Conservation (phyloP, 257 asterid species). For the Primulina tabacum region DNA sequence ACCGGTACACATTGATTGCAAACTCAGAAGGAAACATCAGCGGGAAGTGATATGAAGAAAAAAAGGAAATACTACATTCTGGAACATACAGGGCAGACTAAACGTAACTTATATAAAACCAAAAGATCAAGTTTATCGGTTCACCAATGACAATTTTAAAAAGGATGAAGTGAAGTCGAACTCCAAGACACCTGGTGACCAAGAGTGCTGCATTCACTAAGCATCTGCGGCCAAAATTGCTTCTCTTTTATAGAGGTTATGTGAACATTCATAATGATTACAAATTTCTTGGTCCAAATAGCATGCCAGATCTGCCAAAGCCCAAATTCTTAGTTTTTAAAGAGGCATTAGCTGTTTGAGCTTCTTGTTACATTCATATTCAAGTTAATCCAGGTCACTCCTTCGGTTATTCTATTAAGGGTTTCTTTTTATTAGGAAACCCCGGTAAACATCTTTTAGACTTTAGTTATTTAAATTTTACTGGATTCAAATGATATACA, state of each 20-base stretch:
- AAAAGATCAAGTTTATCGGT: not conserved
- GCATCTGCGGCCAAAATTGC: not conserved
- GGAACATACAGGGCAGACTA: not conserved
- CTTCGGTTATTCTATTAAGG: not conserved
- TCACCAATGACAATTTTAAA: not conserved
- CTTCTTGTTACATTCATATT: not conserved
- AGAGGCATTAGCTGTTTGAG: not conserved
- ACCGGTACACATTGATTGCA: not conserved
- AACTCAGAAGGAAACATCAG: not conserved
- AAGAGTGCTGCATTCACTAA: not conserved
- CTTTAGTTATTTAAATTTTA: not conserved
- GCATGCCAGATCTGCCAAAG: not conserved
- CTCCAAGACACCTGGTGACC: not conserved
- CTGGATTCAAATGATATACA: not conserved
- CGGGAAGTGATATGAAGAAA: not conserved
- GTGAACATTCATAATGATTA: not conserved
- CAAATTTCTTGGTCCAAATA: not conserved
- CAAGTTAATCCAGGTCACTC: not conserved
- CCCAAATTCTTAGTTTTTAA: not conserved
- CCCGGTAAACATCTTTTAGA: not conserved
- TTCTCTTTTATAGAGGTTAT: not conserved
- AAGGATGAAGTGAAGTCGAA: not conserved
- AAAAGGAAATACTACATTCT: not conserved
- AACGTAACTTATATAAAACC: not conserved
- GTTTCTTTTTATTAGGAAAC: not conserved